phyloP scores from a whole-genome alignment of 371 early-diverging fungal species.

The Choanephora cucurbitarum region DNA sequence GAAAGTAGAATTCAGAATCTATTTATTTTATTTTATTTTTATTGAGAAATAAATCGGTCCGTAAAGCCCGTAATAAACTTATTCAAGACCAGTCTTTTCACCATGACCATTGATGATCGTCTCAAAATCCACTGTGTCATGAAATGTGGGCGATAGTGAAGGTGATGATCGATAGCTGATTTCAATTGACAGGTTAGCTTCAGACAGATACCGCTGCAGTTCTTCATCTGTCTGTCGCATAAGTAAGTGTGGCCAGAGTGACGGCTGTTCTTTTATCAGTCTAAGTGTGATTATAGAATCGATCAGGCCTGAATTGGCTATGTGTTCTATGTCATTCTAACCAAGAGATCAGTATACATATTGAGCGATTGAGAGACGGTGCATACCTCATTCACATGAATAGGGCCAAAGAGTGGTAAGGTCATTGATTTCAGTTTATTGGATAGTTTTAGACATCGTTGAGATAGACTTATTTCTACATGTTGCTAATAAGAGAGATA shows the following conservation, averaged over 20 bases:
- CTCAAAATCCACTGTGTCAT: conserved; percentile 24
- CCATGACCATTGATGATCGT: conserved; percentile 25
- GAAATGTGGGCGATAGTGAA: background rate
- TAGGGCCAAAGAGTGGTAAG: conserved; percentile 11
- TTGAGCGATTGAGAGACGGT: no score
- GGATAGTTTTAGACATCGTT: conserved; percentile 9
- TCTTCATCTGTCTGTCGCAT: conserved; percentile 17
- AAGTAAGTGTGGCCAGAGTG: conserved; percentile 20
- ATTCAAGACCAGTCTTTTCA: conserved; percentile 28
- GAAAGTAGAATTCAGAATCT: no score
- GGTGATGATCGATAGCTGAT: conserved; percentile 6
- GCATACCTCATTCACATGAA: no score
- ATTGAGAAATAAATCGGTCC: conserved; percentile 14
- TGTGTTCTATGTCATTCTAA: no score
- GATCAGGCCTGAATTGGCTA: no score
- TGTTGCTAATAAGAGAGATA: conserved; percentile 9
- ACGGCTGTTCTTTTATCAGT: conserved; percentile 13
- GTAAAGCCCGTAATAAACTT: conserved; percentile 16
- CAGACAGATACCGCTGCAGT: conserved; percentile 1
- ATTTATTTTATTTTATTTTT: no score
- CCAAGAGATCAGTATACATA: conserved; percentile 11
- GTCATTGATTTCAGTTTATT: conserved; percentile 5
- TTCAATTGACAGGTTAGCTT: conserved; percentile 8
- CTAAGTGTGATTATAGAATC: conserved; percentile 12
- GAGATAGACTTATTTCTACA: conserved; percentile 3